These are phyloP conservation scores for Russula emetica DNA, from an alignment of 768 basidiomycete genomes.

Conservation along the genomic window DNA sequence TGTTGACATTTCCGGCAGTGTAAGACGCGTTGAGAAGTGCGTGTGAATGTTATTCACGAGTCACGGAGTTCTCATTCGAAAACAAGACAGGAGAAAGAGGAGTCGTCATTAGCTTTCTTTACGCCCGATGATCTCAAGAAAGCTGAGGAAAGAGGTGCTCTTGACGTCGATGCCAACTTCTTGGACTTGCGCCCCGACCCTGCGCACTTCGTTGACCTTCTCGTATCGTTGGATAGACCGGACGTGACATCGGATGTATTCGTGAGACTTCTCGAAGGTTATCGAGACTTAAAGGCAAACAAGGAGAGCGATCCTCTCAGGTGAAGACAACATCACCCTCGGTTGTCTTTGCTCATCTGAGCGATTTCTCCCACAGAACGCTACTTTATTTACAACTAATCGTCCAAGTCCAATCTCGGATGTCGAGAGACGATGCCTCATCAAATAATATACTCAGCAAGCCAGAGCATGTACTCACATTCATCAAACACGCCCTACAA, in stretches of 20 bases:
- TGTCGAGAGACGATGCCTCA: slow-evolving; percentile 48
- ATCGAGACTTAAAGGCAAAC: slow-evolving; percentile 44
- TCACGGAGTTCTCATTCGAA: neutral
- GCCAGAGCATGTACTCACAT: slow-evolving; percentile 72
- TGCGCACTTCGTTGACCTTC: slow-evolving; percentile 55
- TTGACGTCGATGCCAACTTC: slow-evolving; percentile 50
- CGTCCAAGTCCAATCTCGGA: slow-evolving; percentile 70
- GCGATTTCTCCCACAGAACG: slow-evolving; percentile 41
- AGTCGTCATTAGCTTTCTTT: slow-evolving; percentile 40
- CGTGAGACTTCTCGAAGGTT: slow-evolving; percentile 65
- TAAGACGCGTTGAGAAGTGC: slow-evolving; percentile 44
- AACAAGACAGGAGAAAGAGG: slow-evolving; percentile 27
- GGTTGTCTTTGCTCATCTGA: neutral
- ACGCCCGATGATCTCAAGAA: slow-evolving; percentile 48
- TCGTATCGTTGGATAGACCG: slow-evolving; percentile 60
- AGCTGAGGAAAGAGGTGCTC: slow-evolving; percentile 41
- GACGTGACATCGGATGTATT: slow-evolving; percentile 75
- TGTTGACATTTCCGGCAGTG: slow-evolving; percentile 50
- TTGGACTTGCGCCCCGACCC: slow-evolving; percentile 77
- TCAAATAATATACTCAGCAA: slow-evolving; percentile 56
- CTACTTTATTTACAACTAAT: slow-evolving; percentile 76
- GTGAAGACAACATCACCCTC: slow-evolving; percentile 35
- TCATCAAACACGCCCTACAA: slow-evolving; percentile 75
- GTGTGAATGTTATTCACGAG: slow-evolving; percentile 29
- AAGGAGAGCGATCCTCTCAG: slow-evolving; percentile 48